Base-by-base conservation (phyloP, 805 yeast species). In the Zygosaccharomyces pseudorouxii region DNA sequence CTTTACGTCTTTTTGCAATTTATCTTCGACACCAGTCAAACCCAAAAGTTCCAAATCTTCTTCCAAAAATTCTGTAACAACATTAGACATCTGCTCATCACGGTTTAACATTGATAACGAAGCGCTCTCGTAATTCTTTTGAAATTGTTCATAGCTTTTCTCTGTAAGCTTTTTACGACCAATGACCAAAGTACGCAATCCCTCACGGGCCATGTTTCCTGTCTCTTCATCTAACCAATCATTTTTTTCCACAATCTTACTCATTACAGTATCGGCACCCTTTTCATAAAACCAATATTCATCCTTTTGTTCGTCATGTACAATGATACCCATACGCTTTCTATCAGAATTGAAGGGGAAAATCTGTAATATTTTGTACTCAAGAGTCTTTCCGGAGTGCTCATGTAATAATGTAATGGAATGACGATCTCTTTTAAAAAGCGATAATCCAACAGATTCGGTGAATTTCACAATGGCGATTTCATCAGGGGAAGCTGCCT, bases 211-310 rank as follows among this genome's bases (percentile, higher is more conserved):
- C 97, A 93, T 89, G 60, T 93, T 93, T 16, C 89, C 84, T 0
- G 96, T 89, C 67, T 93, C 99, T 70, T 93, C 99, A 50, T 95
- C 99, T 22, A 93, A 71, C 99, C 99, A 93, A 64, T 92, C 98
- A 63, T 84, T 89, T 35, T 77, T 77, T 56, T 81, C 84, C 10
- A 93, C 98, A 52, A 92, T 86, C 20, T 72, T 76, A 12, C 79
- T 68, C 97, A 93, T 93, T 5, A 89, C 97, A 0, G 95, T 82
- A 65, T 93, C 99, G 2, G 99, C 99, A 53, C 99, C 99, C 64
- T 93, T 93, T 60, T 86, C 79, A 63, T 85, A 72, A 63, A 95
- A 93, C 90, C 90, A 87, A 23, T 80, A 67, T 55, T 88, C 96
- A 46, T 80, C 84, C 31, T 76, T 77, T 19, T 74, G 70, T 30